Percentiles rank a stretch among this genome's conserved stretches.
Conservation (phyloP, 108 stramenopile genomes). For the Bacterosira constricta region DNA sequence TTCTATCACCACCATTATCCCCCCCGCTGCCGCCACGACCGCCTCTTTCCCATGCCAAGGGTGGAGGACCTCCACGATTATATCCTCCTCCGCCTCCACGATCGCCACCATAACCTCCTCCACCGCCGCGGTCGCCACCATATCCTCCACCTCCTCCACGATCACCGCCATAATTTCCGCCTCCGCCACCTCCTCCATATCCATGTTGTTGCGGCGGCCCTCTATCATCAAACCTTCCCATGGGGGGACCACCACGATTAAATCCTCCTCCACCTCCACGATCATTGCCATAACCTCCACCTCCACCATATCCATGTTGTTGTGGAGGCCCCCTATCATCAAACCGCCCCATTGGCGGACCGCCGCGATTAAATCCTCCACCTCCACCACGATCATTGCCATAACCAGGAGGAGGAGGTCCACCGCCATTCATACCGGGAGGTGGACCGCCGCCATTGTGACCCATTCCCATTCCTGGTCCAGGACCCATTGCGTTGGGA, state of each 20-base stretch:
- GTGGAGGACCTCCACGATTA: conserved; percentile 24
- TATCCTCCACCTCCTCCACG: conserved; percentile 21
- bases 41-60: conserved; percentile 35
- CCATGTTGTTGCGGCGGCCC: conserved; percentile 41
- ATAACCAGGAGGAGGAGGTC: conserved; percentile 37
- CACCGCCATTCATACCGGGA: conserved; percentile 36
- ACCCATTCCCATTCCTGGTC: no score
- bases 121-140: conserved; percentile 21
- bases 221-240: conserved; percentile 16
- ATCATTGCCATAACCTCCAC: conserved; percentile 25
- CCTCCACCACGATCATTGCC: conserved; percentile 30
- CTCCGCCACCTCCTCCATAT: conserved; percentile 46
- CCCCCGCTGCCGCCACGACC: conserved; percentile 19
- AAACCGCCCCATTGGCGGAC: neutral
- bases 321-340: conserved; percentile 44
- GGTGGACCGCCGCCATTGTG: no score
- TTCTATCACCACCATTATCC: conserved; percentile 31
- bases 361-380: conserved; percentile 43
- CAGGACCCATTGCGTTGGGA: conserved; percentile 6
- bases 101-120: neutral
- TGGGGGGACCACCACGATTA: conserved; percentile 8
- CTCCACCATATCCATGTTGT: conserved; percentile 39
- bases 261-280: conserved; percentile 26
- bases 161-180: neutral
- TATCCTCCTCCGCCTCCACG: conserved; percentile 20